phyloP scores from a whole-genome alignment of 305 asterid species.

The Stenogyne calaminthoides region DNA sequence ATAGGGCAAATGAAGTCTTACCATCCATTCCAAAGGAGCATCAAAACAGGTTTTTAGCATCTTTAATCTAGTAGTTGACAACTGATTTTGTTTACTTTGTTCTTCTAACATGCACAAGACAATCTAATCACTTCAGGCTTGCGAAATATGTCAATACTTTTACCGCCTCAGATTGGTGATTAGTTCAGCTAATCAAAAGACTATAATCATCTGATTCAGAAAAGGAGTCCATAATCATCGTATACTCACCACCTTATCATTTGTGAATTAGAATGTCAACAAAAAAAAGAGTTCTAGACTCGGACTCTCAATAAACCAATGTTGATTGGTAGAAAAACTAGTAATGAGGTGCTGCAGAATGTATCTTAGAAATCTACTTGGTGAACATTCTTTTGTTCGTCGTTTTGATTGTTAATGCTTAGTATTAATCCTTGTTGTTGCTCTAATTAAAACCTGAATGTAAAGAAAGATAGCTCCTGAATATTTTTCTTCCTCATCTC shows the following conservation, averaged over 20 bases:
- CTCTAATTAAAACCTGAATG: not conserved
- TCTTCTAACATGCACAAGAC: constrained; percentile 1
- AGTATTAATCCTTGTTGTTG: constrained; percentile 2
- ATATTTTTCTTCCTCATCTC: not conserved
- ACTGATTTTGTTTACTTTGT: constrained; percentile 6
- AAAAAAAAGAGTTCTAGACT: not conserved
- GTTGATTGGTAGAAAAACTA: not conserved
- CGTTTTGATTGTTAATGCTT: constrained; percentile 19
- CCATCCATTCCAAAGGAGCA: constrained; percentile 95
- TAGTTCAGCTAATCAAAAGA: not conserved
- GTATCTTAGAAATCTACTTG: not conserved
- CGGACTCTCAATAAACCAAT: not conserved
- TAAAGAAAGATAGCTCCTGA: not conserved
- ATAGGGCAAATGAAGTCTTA: constrained; percentile 82
- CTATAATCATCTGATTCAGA: not conserved
- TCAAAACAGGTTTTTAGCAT: constrained; percentile 65
- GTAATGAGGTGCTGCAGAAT: constrained; percentile 20
- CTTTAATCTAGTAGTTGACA: constrained; percentile 1
- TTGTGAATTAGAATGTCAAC: not conserved
- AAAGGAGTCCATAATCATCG: not conserved
- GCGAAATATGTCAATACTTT: not conserved
- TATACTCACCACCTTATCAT: constrained; percentile 15
- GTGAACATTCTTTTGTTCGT: not conserved
- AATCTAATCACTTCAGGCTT: not conserved
- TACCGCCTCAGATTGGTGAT: not conserved